Base-by-base conservation (phyloP, 169 alveolate species). In the Eimeria praecox region DNA sequence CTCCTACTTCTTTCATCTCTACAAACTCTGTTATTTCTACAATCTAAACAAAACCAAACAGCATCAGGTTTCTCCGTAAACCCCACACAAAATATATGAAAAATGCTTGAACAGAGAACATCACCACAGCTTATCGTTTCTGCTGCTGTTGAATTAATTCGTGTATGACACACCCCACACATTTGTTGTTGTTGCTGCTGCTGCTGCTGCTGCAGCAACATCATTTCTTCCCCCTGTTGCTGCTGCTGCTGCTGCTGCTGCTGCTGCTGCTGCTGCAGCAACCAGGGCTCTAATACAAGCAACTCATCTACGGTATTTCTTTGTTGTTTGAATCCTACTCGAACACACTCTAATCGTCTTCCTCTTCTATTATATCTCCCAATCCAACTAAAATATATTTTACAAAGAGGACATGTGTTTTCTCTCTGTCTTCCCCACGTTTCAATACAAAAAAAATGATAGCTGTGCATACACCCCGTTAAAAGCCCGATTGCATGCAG, bases 391-490 rank as follows among this genome's bases (percentile, higher is more conserved):
- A 88, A 88, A 12, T 83, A 14, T 18, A 33, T 33, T 27, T 88
- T 88, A 62, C 94, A 88, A 64, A 62, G 94, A 14, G 94, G 94
- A 35, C 94, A 88, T 30, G 69, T 33, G 73, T 88, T 88, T 66
- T 88, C 86, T 73, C 85, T 62, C 30, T 44, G 56, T 33, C 16
- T 40, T 2, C 94, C 94, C 94, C 94, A 88, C 52, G 24, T 66
- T 27, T 59, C 71, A n/a, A 88, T 88, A 62, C 94, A 88, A 62
- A 66, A 14, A 38, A 38, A 44, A 40, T 88, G 94, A 27, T 52
- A 88, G 30, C 44, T 46, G 42, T 88, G 94, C 35, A n/a, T n/a
- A 73, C 94, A 88, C 49, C 94, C 83, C 62, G 94, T 38, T 33
- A 88, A 30, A 42, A 88, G 62, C 27, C 94, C 94, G 46, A 88